Evolutionary conservation across 2,329 filamentous ascomycete species (phyloP).

Genomic region (Neocucurbitaria cava): DNA sequence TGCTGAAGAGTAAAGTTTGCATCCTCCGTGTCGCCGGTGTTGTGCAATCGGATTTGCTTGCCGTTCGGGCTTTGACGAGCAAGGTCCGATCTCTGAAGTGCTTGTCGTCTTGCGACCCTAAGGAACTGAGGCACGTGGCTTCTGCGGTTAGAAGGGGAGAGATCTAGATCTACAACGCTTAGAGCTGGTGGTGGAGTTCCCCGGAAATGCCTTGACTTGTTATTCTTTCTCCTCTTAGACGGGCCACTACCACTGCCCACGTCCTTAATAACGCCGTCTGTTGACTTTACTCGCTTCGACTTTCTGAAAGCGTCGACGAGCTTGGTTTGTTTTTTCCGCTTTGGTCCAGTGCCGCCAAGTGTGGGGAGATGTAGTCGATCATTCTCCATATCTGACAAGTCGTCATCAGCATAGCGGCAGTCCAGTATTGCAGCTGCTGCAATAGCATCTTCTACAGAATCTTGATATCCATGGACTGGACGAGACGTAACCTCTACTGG

Average conservation of each 20-base stretch:
- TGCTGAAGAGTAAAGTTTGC: constrained; percentile 57
- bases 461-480: constrained; percentile 22
- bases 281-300: constrained; percentile 22
- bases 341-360: constrained; percentile 24
- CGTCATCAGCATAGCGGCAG: constrained; percentile 31
- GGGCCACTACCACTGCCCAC: background rate
- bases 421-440: constrained; percentile 35
- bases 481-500: constrained; percentile 5
- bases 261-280: background rate
- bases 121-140: constrained; percentile 60
- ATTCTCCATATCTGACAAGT: constrained; percentile 53
- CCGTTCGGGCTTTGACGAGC: constrained; percentile 60
- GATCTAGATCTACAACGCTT: constrained; percentile 61
- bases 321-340: constrained; percentile 47
- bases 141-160: constrained; percentile 32
- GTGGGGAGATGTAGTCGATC: constrained; percentile 51
- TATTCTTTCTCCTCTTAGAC: constrained; percentile 10
- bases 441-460: constrained; percentile 22
- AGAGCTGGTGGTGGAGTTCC: constrained; percentile 37
- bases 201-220: constrained; percentile 15
- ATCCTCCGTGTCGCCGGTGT: constrained; percentile 61
- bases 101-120: constrained; percentile 61
- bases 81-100: constrained; percentile 55
- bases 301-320: constrained; percentile 45
- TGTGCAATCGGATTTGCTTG: constrained; percentile 62